Percentiles rank a stretch among this genome's conserved stretches.
Conservation (phyloP, 495 filamentous ascomycete species). For the Talaromyces wortmannii region DNA sequence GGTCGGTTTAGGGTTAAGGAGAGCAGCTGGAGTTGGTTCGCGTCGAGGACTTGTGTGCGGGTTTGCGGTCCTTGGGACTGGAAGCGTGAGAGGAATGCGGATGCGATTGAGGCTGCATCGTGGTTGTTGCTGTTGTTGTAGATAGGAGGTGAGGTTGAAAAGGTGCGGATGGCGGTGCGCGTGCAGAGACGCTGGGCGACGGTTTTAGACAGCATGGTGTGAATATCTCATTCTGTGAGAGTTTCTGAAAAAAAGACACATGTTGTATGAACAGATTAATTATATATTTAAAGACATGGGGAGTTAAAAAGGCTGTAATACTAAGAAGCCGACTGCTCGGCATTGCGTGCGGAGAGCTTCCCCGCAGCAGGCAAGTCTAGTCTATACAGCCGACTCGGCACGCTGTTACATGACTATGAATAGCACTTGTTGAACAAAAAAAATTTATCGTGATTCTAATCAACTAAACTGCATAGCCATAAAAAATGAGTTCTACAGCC, state of each 20-base stretch:
- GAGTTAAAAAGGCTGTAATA: neutral
- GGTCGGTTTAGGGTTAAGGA: conserved; percentile 45
- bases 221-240: too few species aligned
- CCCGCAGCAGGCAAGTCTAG: neutral
- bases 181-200: too few species aligned
- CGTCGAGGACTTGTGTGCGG: conserved; percentile 44
- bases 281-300: neutral
- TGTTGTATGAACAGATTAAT: neutral
- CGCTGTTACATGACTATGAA: neutral
- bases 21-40: conserved; percentile 52
- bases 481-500: neutral
- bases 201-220: too few species aligned
- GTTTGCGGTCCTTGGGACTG: conserved; percentile 35
- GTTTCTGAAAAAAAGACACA: too few species aligned
- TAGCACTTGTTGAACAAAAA: neutral
- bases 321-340: neutral
- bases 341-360: neutral
- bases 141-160: neutral
- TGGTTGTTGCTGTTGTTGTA: neutral
- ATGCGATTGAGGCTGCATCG: conserved; percentile 18
- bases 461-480: neutral
- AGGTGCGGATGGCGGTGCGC: neutral
- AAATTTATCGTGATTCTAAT: neutral
- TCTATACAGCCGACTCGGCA: conserved; percentile 5
- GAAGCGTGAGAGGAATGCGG: conserved; percentile 33